These are phyloP conservation scores for Globisporangium nodosum DNA, from an alignment of 352 stramenopile genomes.

Conservation along the genomic window DNA sequence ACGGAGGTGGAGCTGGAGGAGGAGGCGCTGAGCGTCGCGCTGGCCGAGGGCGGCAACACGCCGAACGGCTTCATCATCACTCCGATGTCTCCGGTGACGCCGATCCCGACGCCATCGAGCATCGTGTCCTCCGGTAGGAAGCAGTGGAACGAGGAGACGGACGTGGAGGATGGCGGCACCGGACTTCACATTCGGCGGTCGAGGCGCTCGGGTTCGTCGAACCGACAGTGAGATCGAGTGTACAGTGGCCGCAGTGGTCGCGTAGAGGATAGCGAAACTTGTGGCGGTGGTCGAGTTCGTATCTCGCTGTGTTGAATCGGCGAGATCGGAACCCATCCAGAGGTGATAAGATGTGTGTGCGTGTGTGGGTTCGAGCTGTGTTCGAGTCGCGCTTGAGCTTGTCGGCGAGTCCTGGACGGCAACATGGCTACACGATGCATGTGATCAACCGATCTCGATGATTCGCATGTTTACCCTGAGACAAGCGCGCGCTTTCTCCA, in stretches of 20 bases:
- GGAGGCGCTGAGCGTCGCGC: slow-evolving; percentile 36
- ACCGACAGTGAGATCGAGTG: neutral
- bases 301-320: too few relatives aligned
- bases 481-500: too few relatives aligned
- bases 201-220: neutral
- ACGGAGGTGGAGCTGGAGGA: slow-evolving; percentile 27
- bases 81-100: slow-evolving; percentile 2
- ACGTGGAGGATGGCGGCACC: neutral
- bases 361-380: too few relatives aligned
- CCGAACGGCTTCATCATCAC: slow-evolving; percentile 2
- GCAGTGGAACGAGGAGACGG: neutral
- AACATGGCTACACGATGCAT: too few relatives aligned
- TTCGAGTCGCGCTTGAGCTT: too few relatives aligned
- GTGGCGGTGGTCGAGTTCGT: too few relatives aligned
- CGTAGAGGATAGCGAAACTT: too few relatives aligned
- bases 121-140: neutral
- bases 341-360: too few relatives aligned
- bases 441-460: too few relatives aligned
- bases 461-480: too few relatives aligned
- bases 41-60: slow-evolving; percentile 23
- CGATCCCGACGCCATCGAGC: slow-evolving; percentile 8
- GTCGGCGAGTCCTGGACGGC: too few relatives aligned
- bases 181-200: slow-evolving; percentile 1
- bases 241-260: neutral
- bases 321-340: too few relatives aligned